These are phyloP conservation scores for Trichoderma sp. DNA, from an alignment of 2,329 filamentous ascomycete genomes.

Conservation along the genomic window DNA sequence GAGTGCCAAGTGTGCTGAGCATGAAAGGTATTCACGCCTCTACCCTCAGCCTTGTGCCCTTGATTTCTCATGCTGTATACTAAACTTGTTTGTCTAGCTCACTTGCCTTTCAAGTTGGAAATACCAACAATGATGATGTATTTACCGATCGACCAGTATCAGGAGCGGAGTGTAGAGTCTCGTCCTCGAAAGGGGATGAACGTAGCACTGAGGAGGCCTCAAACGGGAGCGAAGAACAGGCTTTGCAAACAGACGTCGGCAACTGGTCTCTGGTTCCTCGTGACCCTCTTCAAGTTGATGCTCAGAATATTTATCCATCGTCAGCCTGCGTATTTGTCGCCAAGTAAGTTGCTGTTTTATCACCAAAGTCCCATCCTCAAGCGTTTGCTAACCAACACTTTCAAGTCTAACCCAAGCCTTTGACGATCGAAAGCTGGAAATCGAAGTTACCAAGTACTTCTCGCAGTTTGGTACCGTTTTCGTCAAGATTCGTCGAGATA, in stretches of 20 bases:
- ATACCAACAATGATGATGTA: slow-evolving; percentile 10
- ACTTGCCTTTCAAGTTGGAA: slow-evolving; percentile 19
- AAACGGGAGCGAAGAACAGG: background rate
- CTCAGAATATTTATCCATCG: slow-evolving; percentile 52
- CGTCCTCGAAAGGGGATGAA: no score
- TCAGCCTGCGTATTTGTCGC: slow-evolving; percentile 63
- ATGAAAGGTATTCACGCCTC: background rate
- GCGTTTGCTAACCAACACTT: slow-evolving; percentile 20
- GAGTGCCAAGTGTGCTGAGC: background rate
- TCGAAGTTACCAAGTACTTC: slow-evolving; percentile 53
- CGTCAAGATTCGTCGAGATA: slow-evolving; percentile 62
- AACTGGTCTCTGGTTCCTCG: background rate
- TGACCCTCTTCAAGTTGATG: slow-evolving; percentile 37
- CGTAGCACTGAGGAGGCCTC: background rate
- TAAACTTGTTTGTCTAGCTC: background rate
- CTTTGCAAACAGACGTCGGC: background rate
- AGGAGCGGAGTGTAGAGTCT: background rate
- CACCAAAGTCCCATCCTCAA: background rate
- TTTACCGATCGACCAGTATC: background rate
- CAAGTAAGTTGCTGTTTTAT: slow-evolving; percentile 50
- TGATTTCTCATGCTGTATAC: background rate
- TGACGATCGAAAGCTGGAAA: slow-evolving; percentile 51
- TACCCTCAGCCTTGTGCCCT: background rate
- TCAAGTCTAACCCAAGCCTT: slow-evolving; percentile 50
- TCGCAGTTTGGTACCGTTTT: slow-evolving; percentile 55